These are phyloP conservation scores for Erigeron philadelphicus DNA, from an alignment of 140 eudicot species.

Conservation along the genomic window DNA sequence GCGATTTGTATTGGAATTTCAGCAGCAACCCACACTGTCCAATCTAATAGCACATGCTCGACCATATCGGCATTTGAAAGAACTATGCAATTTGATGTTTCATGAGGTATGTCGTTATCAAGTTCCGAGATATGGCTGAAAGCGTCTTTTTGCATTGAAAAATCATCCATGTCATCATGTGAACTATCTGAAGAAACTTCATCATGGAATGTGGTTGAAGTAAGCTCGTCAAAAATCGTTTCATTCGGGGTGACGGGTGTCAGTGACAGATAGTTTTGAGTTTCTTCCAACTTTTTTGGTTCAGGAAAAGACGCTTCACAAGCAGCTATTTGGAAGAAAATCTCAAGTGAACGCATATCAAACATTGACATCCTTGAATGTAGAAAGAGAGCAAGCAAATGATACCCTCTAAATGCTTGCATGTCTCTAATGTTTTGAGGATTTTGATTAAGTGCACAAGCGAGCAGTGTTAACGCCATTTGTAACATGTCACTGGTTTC, in stretches of 20 bases:
- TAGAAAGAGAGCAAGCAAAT: slow-evolving; percentile 81
- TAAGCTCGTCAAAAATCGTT: slow-evolving; percentile 65
- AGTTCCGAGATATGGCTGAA: slow-evolving; percentile 82
- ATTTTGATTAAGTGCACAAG: slow-evolving; percentile 91
- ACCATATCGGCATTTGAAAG: slow-evolving; percentile 98
- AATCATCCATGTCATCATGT: slow-evolving; percentile 80
- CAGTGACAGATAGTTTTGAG: slow-evolving; percentile 24
- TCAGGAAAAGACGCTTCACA: slow-evolving; percentile 96
- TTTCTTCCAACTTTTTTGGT: slow-evolving; percentile 53
- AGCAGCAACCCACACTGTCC: slow-evolving; percentile 98
- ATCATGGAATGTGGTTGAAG: slow-evolving; percentile 61
- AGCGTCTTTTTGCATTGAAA: slow-evolving; percentile 75
- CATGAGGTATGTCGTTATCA: slow-evolving; percentile 60
- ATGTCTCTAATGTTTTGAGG: slow-evolving; percentile 93
- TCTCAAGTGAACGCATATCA: slow-evolving; percentile 93
- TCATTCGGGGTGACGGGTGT: slow-evolving; percentile 48
- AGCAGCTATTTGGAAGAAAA: slow-evolving; percentile 90
- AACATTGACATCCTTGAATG: slow-evolving; percentile 83
- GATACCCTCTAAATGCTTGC: slow-evolving; percentile 93
- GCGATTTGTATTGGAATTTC: slow-evolving; percentile 82
- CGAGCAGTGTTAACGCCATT: slow-evolving; percentile 80
- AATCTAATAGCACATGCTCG: slow-evolving; percentile 87
- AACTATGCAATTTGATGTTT: slow-evolving; percentile 90
- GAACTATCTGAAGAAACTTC: slow-evolving; percentile 81
- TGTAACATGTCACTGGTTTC: slow-evolving; percentile 93